Evolutionary conservation across 2,329 filamentous ascomycete species (phyloP).

Genomic region (Shiraia sp.): DNA sequence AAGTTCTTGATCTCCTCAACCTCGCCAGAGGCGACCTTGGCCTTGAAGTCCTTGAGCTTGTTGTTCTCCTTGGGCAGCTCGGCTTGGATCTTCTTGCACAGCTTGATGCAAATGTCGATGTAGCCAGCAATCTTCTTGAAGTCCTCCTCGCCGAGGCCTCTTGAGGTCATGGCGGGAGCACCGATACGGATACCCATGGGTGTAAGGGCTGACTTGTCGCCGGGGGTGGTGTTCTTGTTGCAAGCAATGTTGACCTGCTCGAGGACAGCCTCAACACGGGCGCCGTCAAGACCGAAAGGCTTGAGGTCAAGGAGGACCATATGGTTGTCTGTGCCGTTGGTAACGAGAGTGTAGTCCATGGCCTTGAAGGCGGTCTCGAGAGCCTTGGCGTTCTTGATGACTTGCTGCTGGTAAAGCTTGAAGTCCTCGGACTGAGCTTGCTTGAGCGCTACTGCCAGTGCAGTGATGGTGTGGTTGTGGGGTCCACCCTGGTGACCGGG

Average conservation of each 20-base stretch:
- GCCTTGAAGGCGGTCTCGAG: constrained; percentile 69
- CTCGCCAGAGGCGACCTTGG: constrained; percentile 78
- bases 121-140: constrained; percentile 80
- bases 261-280: constrained; percentile 84
- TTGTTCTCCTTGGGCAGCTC: constrained; percentile 93
- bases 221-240: constrained; percentile 99
- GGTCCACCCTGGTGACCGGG: constrained; percentile 97
- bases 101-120: constrained; percentile 86
- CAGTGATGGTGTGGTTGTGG: constrained; percentile 99
- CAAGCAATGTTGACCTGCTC: constrained; percentile 94
- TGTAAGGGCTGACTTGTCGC: constrained; percentile 89
- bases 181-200: constrained; percentile 93
- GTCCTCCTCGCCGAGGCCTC: constrained; percentile 87
- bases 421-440: constrained; percentile 90
- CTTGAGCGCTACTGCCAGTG: constrained; percentile 89
- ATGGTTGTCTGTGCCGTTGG: constrained; percentile 96
- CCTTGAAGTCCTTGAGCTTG: constrained; percentile 99
- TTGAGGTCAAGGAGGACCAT: constrained; percentile 92
- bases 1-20: constrained; percentile 81
- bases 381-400: constrained; percentile 88
- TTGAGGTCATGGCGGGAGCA: constrained; percentile 95
- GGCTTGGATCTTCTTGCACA: constrained; percentile 85
- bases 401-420: constrained; percentile 86
- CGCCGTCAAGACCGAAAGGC: constrained; percentile 83
- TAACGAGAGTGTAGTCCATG: constrained; percentile 85